Evolutionary conservation across 768 basidiomycete species (phyloP).

Genomic region (Lactarius evosmus): DNA sequence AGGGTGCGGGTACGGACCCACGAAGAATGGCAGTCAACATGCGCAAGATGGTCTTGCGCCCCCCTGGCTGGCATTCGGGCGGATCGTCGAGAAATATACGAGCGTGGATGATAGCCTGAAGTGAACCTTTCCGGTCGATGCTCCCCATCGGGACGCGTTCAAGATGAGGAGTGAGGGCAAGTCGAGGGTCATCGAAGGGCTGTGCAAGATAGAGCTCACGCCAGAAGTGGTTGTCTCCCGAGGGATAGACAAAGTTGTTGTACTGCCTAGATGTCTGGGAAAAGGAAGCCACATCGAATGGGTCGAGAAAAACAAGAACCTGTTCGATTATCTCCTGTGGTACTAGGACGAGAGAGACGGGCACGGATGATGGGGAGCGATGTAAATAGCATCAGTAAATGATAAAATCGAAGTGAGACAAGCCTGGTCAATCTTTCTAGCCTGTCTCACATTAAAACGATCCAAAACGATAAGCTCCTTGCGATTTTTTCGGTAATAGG

Average conservation of each 20-base stretch:
- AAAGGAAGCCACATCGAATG: conserved; percentile 52
- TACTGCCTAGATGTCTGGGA: conserved; percentile 50
- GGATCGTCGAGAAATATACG: conserved; percentile 44
- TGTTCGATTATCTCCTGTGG: conserved; percentile 60
- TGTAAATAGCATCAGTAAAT: not conserved
- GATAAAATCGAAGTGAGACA: conserved; percentile 6
- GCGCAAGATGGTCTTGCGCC: conserved; percentile 42
- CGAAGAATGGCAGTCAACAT: conserved; percentile 52
- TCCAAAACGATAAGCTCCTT: too few relatives aligned
- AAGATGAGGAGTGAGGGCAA: conserved; percentile 42
- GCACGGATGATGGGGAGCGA: not conserved
- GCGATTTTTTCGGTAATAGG: too few relatives aligned
- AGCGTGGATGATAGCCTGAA: conserved; percentile 57
- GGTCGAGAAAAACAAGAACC: conserved; percentile 56
- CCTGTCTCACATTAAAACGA: too few relatives aligned
- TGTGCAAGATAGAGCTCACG: conserved; percentile 59
- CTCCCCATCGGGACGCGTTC: conserved; percentile 17
- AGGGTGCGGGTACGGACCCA: conserved; percentile 40
- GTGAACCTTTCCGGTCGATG: conserved; percentile 47
- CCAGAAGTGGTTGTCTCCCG: conserved; percentile 54
- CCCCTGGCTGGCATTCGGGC: conserved; percentile 40
- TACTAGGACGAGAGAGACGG: conserved; percentile 29
- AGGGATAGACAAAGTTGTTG: conserved; percentile 44
- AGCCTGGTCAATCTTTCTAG: too few relatives aligned
- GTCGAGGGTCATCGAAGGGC: conserved; percentile 61